phyloP scores from a whole-genome alignment of 2,329 filamentous ascomycete genomes.

The Huntiella decipiens region DNA sequence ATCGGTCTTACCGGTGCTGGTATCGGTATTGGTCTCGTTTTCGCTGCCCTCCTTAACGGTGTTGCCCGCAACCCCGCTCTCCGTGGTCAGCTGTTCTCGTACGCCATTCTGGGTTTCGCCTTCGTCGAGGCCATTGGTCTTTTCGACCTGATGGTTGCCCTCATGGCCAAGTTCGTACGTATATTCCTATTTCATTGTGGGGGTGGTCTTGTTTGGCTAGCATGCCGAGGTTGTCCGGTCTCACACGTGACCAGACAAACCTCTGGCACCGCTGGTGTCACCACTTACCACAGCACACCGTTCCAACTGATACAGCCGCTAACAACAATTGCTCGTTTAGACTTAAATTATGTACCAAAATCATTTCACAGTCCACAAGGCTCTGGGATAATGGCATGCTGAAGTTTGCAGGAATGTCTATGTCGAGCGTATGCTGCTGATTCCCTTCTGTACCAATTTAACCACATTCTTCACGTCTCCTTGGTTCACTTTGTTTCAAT shows the following conservation, averaged over 20 bases:
- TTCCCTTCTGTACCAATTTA: conserved; percentile 12
- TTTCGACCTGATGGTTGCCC: conserved; percentile 80
- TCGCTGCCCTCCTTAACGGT: conserved; percentile 73
- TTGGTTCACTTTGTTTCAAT: conserved; percentile 4
- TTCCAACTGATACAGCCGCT: too few relatives aligned
- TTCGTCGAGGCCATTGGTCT: conserved; percentile 87
- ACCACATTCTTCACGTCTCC: conserved; percentile 12
- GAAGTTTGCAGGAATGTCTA: conserved; percentile 12
- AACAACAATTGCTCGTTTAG: not conserved
- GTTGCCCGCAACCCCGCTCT: conserved; percentile 89
- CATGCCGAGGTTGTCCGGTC: too few relatives aligned
- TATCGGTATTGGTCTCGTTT: conserved; percentile 92
- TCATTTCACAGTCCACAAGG: conserved; percentile 12
- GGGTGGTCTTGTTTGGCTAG: too few relatives aligned
- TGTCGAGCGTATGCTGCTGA: conserved; percentile 11
- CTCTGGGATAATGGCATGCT: conserved; percentile 12
- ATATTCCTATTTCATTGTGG: not conserved
- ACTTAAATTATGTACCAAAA: conserved; percentile 13
- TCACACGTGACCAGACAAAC: too few relatives aligned
- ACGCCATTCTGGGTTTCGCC: conserved; percentile 88
- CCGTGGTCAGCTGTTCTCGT: conserved; percentile 88
- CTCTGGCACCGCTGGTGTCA: too few relatives aligned
- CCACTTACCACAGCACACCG: too few relatives aligned
- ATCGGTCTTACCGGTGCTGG: conserved; percentile 83
- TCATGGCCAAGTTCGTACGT: conserved; percentile 80